phyloP scores from a whole-genome alignment of 1,284 basidiomycete species.

The Melampsora americana region DNA sequence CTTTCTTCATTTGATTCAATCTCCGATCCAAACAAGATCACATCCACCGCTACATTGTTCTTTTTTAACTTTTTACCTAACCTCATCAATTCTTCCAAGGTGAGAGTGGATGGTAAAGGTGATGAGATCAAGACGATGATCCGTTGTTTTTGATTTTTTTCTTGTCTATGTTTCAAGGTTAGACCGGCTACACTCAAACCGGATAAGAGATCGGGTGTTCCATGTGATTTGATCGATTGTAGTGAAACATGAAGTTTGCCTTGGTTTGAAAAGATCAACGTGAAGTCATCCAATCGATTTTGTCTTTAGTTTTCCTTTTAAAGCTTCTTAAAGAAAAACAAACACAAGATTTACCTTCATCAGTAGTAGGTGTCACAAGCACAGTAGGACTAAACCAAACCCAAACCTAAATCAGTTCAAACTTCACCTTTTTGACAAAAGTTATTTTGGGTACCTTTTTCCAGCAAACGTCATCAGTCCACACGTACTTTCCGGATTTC shows the following conservation, averaged over 20 bases:
- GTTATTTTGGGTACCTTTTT: too few species aligned
- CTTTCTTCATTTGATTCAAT: slow-evolving; percentile 54
- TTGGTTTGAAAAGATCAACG: not conserved
- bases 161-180: slow-evolving; percentile 94
- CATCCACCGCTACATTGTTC: slow-evolving; percentile 95
- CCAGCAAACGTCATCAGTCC: slow-evolving; percentile 98
- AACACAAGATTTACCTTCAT: slow-evolving; percentile 65
- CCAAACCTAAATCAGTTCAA: not conserved
- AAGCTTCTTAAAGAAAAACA: too few species aligned
- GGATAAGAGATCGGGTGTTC: slow-evolving; percentile 11
- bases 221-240: slow-evolving; percentile 23
- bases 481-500: slow-evolving; percentile 95
- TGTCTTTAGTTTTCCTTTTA: too few species aligned
- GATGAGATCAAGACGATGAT: slow-evolving; percentile 91
- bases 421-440: too few species aligned
- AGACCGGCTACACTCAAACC: slow-evolving; percentile 57
- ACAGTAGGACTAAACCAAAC: slow-evolving; percentile 23
- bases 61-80: slow-evolving; percentile 98
- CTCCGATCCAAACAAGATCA: slow-evolving; percentile 67
- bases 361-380: slow-evolving; percentile 57
- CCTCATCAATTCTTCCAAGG: slow-evolving; percentile 66
- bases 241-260: slow-evolving; percentile 41
- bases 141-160: slow-evolving; percentile 94
- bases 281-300: too few species aligned
- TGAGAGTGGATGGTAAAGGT: slow-evolving; percentile 61